Percentiles rank a stretch among this genome's conserved stretches.
These are phyloP conservation scores for Lasiosphaeris hirsuta DNA, from an alignment of 495 filamentous ascomycete genomes.

Conservation along the genomic window DNA sequence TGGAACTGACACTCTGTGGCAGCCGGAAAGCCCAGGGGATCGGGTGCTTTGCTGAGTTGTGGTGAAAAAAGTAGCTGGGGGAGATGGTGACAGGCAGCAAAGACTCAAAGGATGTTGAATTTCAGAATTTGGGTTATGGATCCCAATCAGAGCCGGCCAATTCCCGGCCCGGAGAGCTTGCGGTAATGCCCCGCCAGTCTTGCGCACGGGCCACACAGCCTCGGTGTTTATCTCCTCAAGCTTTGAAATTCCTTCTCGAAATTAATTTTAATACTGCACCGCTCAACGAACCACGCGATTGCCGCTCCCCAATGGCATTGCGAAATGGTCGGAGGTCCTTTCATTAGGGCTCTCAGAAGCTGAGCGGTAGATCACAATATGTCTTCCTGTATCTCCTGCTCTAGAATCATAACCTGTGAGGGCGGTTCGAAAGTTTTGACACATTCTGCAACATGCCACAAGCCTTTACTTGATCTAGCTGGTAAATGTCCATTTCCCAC, in stretches of 20 bases:
- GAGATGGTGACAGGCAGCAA: slow-evolving; percentile 20
- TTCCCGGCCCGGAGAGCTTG: slow-evolving; percentile 16
- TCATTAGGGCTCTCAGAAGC: slow-evolving; percentile 63
- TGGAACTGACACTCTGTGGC: slow-evolving; percentile 18
- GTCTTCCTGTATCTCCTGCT: slow-evolving; percentile 96
- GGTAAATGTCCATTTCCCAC: not conserved
- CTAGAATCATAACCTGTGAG: slow-evolving; percentile 74
- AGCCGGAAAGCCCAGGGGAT: slow-evolving; percentile 24
- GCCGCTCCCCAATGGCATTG: slow-evolving; percentile 40
- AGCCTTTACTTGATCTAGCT: not conserved
- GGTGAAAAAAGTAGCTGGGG: slow-evolving; percentile 25
- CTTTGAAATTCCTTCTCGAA: slow-evolving; percentile 19
- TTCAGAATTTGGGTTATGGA: not conserved
- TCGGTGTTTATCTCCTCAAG: not conserved
- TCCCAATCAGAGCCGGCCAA: slow-evolving; percentile 11
- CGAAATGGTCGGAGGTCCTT: slow-evolving; percentile 50
- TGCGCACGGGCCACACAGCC: slow-evolving; percentile 17
- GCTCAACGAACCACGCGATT: slow-evolving; percentile 44
- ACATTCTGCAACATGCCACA: slow-evolving; percentile 29
- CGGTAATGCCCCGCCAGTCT: not conserved
- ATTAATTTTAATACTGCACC: slow-evolving; percentile 46
- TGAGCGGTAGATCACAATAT: slow-evolving; percentile 66
- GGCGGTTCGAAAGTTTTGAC: slow-evolving; percentile 67
- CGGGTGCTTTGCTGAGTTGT: slow-evolving; percentile 6
- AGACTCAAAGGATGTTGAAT: slow-evolving; percentile 36